Evolutionary conservation across 2,329 filamentous ascomycete genomes (phyloP), one percentile per base, ranked within the genome.

Genomic region (Claviceps digitariae): DNA sequence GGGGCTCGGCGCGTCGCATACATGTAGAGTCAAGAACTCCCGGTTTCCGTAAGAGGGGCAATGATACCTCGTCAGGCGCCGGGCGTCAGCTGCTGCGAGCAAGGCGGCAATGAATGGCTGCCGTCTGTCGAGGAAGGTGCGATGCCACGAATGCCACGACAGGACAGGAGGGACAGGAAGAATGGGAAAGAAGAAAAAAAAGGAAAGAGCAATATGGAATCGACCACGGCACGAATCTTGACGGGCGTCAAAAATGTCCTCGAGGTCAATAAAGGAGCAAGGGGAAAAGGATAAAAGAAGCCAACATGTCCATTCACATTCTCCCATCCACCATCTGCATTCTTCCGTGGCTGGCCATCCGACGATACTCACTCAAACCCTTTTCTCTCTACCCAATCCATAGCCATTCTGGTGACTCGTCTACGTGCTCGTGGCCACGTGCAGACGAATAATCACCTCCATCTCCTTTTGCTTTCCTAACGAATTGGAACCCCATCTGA

Each of bases 231-330:
- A 27, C 31, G 31, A 34, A 1, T 34, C 31, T 5, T 34, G 6
- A 8, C 27, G 27, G 27, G 27, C 27, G 41, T 36, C 8, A 20
- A 36, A n/a, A 9, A 21, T 6, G 15, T 27, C 48, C n/a, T 34
- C 23, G 12, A 21, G 7, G 40, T 10, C 38, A 43, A 21, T 31
- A 21, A 23, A 20, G 15, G 36, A 34, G 8, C 27, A 29, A 29
- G 9, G 15, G 7, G 12, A 50, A 50, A 48, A 44, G 9, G 48
- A 54, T 48, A 25, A 38, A 50, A 48, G 43, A 54, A 51, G 52
- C 48, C 52, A 40, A 51, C 48, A 41, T 31, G 7, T 23, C 41
- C 47, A 20, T 40, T 29, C 31, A n/a, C 48, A 10, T 23, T 21
- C 17, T 4, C 34, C 12, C 4, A 4, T 17, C 34, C 34, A 38